phyloP scores from a whole-genome alignment of 1,284 basidiomycete species.

The Apiotrichum siamense region DNA sequence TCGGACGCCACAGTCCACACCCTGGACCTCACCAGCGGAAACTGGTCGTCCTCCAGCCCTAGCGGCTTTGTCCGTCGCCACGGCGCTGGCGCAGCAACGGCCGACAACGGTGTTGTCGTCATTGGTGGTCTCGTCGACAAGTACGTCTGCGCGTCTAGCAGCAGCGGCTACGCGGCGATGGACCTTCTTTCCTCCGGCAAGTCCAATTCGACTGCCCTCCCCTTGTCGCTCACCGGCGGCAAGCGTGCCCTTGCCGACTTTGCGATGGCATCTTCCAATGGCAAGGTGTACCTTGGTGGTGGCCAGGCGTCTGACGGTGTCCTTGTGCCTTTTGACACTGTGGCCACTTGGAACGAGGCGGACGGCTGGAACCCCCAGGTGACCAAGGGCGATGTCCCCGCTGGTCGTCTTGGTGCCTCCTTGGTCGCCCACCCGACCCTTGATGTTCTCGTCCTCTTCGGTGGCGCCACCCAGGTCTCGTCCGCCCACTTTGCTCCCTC shows the following conservation, averaged over 20 bases:
- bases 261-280: conserved; percentile 31
- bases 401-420: conserved; percentile 39
- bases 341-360: conserved; percentile 35
- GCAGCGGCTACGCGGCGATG: conserved; percentile 33
- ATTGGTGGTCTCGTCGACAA: conserved; percentile 44
- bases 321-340: conserved; percentile 28
- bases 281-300: conserved; percentile 36
- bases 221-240: conserved; percentile 31
- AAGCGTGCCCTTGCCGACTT: conserved; percentile 43
- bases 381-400: conserved; percentile 37
- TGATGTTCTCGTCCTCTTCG: conserved; percentile 8
- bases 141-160: conserved; percentile 33
- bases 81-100: conserved; percentile 31
- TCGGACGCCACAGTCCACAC: conserved; percentile 37
- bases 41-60: conserved; percentile 33
- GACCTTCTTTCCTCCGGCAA: conserved; percentile 30
- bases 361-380: conserved; percentile 37
- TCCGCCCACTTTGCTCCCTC: conserved; percentile 19
- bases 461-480: conserved; percentile 11
- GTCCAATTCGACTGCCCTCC: conserved; percentile 25
- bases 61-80: conserved; percentile 29
- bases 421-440: conserved; percentile 41
- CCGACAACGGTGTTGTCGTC: conserved; percentile 31
- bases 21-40: conserved; percentile 20
- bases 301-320: conserved; percentile 37